A percentile compares a stretch with the other conserved stretches of the same genome.
phyloP scores from a whole-genome alignment of 2,329 filamentous ascomycete genomes.

The Immersiporthe knoxdaviesiana region DNA sequence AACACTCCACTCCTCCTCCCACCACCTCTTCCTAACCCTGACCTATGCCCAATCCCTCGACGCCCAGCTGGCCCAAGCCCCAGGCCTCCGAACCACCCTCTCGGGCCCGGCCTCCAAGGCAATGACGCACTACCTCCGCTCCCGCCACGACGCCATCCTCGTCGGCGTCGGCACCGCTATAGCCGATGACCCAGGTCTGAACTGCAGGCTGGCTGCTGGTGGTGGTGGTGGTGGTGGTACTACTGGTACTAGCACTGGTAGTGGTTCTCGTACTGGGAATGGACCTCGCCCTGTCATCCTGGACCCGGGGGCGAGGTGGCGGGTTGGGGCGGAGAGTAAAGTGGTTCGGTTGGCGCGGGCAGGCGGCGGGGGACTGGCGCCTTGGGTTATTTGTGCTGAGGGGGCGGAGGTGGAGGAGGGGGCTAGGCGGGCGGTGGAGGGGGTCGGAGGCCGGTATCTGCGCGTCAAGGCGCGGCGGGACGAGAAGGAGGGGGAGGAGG shows the following conservation, averaged over 20 bases:
- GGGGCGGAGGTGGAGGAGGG: conserved; percentile 46
- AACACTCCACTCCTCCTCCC: not conserved
- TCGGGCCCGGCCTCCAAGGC: conserved; percentile 84
- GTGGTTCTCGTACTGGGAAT: no score
- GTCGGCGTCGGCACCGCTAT: conserved; percentile 83
- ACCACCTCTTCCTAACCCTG: conserved; percentile 68
- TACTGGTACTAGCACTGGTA: no score
- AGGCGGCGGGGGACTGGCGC: conserved; percentile 73
- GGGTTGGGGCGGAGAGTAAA: conserved; percentile 60
- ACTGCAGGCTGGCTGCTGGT: conserved; percentile 70
- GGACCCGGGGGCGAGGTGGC: conserved; percentile 79
- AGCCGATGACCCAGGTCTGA: conserved; percentile 83
- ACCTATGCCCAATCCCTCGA: conserved; percentile 94
- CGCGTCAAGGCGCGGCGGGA: conserved; percentile 44
- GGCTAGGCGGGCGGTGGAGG: conserved; percentile 47
- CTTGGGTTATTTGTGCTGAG: conserved; percentile 67
- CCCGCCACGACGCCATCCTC: conserved; percentile 80
- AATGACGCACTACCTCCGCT: conserved; percentile 91
- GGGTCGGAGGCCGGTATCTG: conserved; percentile 58
- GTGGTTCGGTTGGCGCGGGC: conserved; percentile 67
- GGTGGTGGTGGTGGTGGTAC: conserved; percentile 44
- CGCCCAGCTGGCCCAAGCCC: conserved; percentile 73
- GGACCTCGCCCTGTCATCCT: conserved; percentile 77
- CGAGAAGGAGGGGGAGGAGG: conserved; percentile 36
- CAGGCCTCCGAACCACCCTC: conserved; percentile 78